These are phyloP conservation scores for Omphalea diandra DNA, from an alignment of 441 rosid genomes.

Conservation along the genomic window DNA sequence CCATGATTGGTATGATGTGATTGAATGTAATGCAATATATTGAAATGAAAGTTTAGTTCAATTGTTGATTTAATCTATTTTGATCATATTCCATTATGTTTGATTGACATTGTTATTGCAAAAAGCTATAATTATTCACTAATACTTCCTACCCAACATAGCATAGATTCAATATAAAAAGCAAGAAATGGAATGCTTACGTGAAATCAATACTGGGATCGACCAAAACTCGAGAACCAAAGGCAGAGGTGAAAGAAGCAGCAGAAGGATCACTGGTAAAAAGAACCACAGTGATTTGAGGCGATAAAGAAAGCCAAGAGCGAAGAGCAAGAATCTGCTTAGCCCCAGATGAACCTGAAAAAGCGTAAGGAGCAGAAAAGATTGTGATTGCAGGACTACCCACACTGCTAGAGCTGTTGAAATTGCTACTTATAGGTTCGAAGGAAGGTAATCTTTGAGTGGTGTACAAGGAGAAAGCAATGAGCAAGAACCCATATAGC, in stretches of 20 bases:
- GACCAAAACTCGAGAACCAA: conserved; percentile 58
- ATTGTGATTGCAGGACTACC: conserved; percentile 54
- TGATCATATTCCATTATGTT: no score
- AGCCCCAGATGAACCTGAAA: conserved; percentile 39
- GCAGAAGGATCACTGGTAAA: conserved; percentile 63
- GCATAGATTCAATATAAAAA: not conserved
- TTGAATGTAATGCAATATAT: no score
- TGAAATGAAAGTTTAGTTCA: no score
- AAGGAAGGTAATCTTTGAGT: conserved; percentile 58
- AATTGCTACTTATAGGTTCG: conserved; percentile 16
- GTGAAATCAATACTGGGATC: conserved; percentile 77
- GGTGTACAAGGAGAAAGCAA: conserved; percentile 69
- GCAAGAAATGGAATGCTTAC: conserved; percentile 38
- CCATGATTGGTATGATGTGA: no score
- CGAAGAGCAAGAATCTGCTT: conserved; percentile 55
- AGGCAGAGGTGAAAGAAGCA: conserved; percentile 45
- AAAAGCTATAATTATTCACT: no score
- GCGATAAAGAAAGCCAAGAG: conserved; percentile 82
- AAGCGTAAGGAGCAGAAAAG: conserved; percentile 65
- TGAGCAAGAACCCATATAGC: conserved; percentile 69
- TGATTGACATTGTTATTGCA: no score
- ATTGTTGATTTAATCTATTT: no score
- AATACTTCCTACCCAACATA: no score
- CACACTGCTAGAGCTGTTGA: conserved; percentile 9
- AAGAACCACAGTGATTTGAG: conserved; percentile 55